Evolutionary conservation across 2,329 filamentous ascomycete species (phyloP).

Genomic region (Xenoacremonium recifei): DNA sequence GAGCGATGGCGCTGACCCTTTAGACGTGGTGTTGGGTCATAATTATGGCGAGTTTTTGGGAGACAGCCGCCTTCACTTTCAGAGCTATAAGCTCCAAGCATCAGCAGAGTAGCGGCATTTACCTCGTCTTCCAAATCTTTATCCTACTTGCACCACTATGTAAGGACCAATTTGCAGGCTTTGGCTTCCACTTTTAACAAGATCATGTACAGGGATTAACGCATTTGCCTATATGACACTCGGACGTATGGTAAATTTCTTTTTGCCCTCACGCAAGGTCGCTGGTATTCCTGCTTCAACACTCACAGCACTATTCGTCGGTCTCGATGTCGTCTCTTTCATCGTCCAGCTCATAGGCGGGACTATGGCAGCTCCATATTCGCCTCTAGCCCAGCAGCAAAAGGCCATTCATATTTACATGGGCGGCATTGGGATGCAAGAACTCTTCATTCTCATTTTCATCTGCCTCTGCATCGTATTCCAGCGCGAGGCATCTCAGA

Average conservation of each 20-base stretch:
- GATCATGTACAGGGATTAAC: slow-evolving; percentile 40
- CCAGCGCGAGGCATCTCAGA: slow-evolving; percentile 9
- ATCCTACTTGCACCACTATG: slow-evolving; percentile 21
- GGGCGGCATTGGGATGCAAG: slow-evolving; percentile 51
- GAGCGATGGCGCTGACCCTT: background rate
- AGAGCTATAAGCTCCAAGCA: slow-evolving; percentile 18
- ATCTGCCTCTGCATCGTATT: slow-evolving; percentile 30
- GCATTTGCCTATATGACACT: slow-evolving; percentile 47
- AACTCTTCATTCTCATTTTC: slow-evolving; percentile 50
- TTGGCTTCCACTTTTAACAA: slow-evolving; percentile 9
- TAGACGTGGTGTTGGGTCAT: slow-evolving; percentile 36
- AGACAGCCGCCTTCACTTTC: slow-evolving; percentile 20
- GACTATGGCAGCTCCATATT: slow-evolving; percentile 22
- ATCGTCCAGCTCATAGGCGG: slow-evolving; percentile 35
- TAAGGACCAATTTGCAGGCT: slow-evolving; percentile 8
- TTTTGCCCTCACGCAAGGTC: slow-evolving; percentile 36
- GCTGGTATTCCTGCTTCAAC: slow-evolving; percentile 34
- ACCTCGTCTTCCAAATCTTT: slow-evolving; percentile 22
- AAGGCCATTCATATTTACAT: slow-evolving; percentile 46
- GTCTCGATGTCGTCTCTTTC: slow-evolving; percentile 38
- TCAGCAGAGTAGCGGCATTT: slow-evolving; percentile 14
- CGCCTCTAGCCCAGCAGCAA: slow-evolving; percentile 25
- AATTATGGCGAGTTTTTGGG: slow-evolving; percentile 33
- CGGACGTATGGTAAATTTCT: slow-evolving; percentile 44
- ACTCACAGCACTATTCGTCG: slow-evolving; percentile 38